These are phyloP conservation scores for Candida pseudofarinosa DNA, from an alignment of 805 yeast species.

Conservation along the genomic window DNA sequence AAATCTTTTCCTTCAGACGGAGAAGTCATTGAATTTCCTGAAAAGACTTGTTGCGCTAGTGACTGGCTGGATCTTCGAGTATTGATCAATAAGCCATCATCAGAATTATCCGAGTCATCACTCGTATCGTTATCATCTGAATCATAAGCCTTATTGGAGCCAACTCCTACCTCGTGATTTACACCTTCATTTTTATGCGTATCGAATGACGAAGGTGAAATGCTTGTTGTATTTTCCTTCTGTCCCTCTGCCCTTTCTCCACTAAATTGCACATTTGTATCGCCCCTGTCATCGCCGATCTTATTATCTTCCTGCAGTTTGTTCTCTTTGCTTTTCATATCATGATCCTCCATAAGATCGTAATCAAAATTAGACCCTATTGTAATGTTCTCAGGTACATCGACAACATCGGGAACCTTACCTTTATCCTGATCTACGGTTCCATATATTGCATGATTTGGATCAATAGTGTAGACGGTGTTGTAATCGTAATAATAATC, in stretches of 20 bases:
- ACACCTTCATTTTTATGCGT: background rate
- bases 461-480: constrained; percentile 61
- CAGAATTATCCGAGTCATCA: constrained; percentile 23
- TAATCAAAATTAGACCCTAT: constrained; percentile 38
- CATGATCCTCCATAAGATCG: constrained; percentile 28
- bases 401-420: constrained; percentile 36
- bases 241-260: constrained; percentile 1
- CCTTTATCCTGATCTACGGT: constrained; percentile 19
- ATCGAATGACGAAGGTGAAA: background rate
- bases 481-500: constrained; percentile 79
- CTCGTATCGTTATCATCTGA: background rate
- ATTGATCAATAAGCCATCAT: constrained; percentile 35
- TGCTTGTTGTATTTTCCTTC: background rate
- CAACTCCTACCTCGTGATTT: background rate
- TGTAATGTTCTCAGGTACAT: constrained; percentile 44
- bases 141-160: background rate
- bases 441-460: constrained; percentile 37
- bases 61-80: constrained; percentile 40
- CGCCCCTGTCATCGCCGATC: background rate
- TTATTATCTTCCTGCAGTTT: background rate
- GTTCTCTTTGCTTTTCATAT: constrained; percentile 8
- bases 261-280: background rate
- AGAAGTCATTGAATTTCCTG: constrained; percentile 11
- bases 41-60: constrained; percentile 40
- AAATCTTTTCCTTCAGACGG: constrained; percentile 7